Percentiles rank a stretch among this genome's conserved stretches.
phyloP scores from a whole-genome alignment of 2,329 filamentous ascomycete species.

The Fusarium sp. region DNA sequence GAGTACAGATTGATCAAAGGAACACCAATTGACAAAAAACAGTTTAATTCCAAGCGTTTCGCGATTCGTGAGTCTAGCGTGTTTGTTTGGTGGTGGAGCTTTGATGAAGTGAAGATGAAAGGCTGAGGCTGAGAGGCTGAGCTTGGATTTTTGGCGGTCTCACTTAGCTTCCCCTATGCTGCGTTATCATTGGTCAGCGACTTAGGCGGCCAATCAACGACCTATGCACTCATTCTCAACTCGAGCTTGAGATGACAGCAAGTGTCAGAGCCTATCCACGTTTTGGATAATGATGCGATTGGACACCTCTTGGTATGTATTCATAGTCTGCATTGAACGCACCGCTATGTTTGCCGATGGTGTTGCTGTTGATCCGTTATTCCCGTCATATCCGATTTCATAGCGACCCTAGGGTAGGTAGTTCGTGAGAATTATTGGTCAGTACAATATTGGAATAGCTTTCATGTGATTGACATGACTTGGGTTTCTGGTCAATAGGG shows the following conservation, averaged over 20 bases:
- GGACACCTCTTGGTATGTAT: neutral
- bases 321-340: neutral
- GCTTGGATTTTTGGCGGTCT: conserved; percentile 40
- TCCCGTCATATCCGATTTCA: neutral
- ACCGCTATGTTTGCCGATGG: neutral
- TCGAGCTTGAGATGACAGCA: neutral
- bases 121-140: conserved; percentile 44
- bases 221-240: neutral
- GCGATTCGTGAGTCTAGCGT: neutral
- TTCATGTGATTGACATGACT: neutral
- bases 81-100: conserved; percentile 8
- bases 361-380: neutral
- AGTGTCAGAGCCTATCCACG: neutral
- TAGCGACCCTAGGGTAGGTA: neutral
- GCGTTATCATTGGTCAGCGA: conserved; percentile 10
- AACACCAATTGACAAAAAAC: neutral
- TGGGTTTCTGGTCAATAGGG: neutral
- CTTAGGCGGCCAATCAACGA: conserved; percentile 35
- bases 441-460: neutral
- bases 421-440: neutral
- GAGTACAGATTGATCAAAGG: neutral
- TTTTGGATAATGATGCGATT: neutral
- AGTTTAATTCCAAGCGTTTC: neutral
- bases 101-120: conserved; percentile 36
- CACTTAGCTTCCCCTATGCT: conserved; percentile 19